Conservation (phyloP, 202 grass and related monocot species). For the Setaria italica region DNA sequence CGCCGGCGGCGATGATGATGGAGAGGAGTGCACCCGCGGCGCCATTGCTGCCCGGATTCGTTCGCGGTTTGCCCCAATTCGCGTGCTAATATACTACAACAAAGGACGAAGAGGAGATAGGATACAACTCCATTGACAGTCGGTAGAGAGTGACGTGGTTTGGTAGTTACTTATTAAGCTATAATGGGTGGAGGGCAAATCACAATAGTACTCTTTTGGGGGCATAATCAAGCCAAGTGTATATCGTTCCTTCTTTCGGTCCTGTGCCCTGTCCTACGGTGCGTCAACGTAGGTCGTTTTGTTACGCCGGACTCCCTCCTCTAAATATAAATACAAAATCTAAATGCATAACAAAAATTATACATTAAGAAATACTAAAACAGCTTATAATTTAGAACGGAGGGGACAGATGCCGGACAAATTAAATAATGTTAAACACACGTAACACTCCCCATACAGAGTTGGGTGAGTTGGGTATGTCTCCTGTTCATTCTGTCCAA, state of each 20-base stretch:
- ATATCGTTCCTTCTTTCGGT: no score
- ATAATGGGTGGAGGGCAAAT: not conserved
- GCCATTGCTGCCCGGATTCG: not conserved
- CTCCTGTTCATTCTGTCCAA: not conserved
- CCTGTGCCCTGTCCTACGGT: no score
- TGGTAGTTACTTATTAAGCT: not conserved
- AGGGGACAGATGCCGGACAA: no score
- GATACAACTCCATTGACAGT: no score
- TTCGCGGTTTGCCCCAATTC: not conserved
- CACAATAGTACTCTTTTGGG: not conserved
- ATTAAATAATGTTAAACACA: no score
- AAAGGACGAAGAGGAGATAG: not conserved
- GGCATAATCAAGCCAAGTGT: not conserved
- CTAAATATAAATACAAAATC: no score
- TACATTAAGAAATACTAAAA: no score
- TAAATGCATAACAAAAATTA: no score
- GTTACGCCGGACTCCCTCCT: no score
- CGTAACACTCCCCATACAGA: not conserved
- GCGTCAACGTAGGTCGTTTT: no score
- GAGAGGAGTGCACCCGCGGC: slow-evolving; percentile 39
- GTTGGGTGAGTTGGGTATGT: not conserved
- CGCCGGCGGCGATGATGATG: not conserved
- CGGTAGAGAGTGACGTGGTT: not conserved
- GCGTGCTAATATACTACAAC: not conserved
- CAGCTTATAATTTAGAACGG: no score